Evolutionary conservation across 306 rosid genomes (phyloP).

Genomic region (Erythrophleum fordii): DNA sequence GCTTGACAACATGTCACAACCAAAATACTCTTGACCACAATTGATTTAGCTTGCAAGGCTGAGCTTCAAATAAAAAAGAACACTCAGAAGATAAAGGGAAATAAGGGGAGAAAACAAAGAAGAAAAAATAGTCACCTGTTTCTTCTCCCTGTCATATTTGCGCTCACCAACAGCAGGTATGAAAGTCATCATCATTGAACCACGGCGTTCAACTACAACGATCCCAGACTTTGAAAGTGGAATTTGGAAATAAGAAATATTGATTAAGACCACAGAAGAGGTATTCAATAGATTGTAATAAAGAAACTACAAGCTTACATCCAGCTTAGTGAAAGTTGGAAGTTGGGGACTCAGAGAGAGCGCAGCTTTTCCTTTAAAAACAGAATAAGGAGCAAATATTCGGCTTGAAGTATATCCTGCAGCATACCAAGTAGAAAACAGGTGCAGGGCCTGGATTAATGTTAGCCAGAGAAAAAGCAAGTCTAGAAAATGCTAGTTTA

Average conservation of each 20-base stretch:
- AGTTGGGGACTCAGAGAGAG: conserved; percentile 72
- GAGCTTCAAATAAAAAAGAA: background rate
- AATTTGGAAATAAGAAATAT: conserved; percentile 26
- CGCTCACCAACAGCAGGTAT: conserved; percentile 61
- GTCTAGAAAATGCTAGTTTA: conserved; percentile 9
- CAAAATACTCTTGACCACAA: conserved; percentile 9
- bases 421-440: conserved; percentile 37
- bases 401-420: conserved; percentile 55
- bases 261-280: conserved; percentile 6
- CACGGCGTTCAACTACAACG: conserved; percentile 63
- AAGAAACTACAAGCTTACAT: conserved; percentile 46
- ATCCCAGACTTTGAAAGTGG: conserved; percentile 56
- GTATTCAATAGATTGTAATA: conserved; percentile 11
- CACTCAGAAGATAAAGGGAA: background rate
- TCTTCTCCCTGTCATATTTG: conserved; percentile 61
- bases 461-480: background rate
- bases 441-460: background rate
- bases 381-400: conserved; percentile 68
- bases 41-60: background rate
- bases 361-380: conserved; percentile 94
- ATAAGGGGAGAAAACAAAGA: conserved; percentile 1
- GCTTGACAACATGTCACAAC: conserved; percentile 26
- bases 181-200: conserved; percentile 57
- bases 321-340: conserved; percentile 80
- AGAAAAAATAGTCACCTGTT: conserved; percentile 41